Percentiles rank a stretch among this genome's conserved stretches.
These are phyloP conservation scores for Sclerotinia nivalis DNA, from an alignment of 2,329 filamentous ascomycete genomes.

Conservation along the genomic window DNA sequence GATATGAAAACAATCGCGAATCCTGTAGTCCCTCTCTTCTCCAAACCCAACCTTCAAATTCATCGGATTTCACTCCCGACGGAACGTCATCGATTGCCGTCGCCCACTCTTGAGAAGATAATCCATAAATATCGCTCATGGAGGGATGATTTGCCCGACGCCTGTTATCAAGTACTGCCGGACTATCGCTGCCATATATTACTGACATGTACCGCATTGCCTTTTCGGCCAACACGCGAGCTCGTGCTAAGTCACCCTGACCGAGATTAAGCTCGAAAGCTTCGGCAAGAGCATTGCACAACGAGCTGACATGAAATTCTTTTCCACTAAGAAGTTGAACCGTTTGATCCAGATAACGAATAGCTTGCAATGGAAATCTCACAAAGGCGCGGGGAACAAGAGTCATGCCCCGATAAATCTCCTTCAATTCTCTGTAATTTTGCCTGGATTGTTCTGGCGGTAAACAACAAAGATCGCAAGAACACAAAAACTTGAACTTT, in stretches of 20 bases:
- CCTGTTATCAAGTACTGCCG: background rate
- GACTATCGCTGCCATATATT: background rate
- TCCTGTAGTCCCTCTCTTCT: background rate
- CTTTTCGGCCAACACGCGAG: background rate
- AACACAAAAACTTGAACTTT: background rate
- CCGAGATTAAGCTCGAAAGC: background rate
- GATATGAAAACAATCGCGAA: background rate
- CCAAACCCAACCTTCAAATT: constrained; percentile 7
- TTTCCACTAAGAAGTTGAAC: background rate
- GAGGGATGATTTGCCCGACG: background rate
- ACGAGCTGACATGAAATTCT: background rate
- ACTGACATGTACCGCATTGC: background rate
- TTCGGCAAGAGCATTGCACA: background rate
- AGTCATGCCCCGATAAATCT: background rate
- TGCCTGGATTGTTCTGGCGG: background rate
- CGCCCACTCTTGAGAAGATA: background rate
- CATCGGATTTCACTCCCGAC: background rate
- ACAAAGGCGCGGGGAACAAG: background rate
- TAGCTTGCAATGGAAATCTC: background rate
- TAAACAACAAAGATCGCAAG: background rate
- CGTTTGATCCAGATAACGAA: background rate
- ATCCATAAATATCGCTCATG: background rate
- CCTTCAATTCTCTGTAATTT: background rate
- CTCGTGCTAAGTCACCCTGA: background rate
- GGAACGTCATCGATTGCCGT: background rate